phyloP scores from a whole-genome alignment of 1,139 yeast genomes.

The Magnusiomyces sp. region DNA sequence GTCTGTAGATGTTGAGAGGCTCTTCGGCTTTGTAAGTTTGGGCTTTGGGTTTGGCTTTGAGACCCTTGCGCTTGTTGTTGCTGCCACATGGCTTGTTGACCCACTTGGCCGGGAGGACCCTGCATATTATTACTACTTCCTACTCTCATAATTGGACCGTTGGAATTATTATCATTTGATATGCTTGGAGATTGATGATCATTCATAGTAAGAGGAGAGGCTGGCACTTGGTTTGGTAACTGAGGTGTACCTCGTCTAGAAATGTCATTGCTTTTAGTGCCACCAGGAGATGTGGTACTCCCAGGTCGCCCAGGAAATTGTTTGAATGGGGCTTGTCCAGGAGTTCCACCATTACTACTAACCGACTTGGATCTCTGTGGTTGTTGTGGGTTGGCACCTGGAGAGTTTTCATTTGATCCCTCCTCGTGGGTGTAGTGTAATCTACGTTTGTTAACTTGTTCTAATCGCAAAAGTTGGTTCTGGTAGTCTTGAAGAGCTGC shows the following conservation, averaged over 20 bases:
- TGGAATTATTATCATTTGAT: no score
- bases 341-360: conserved; percentile 15
- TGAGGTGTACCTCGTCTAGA: conserved; percentile 25
- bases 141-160: no score
- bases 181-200: conserved; percentile 7
- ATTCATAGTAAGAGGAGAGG: conserved; percentile 21
- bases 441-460: conserved; percentile 14
- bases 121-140: conserved; percentile 17
- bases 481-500: conserved; percentile 10
- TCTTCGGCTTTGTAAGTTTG: no score
- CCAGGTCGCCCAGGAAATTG: conserved; percentile 12
- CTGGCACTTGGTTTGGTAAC: conserved; percentile 26
- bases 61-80: no score
- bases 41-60: no score
- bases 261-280: conserved; percentile 13
- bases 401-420: neutral
- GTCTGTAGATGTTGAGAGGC: no score
- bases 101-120: no score
- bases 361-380: conserved; percentile 16
- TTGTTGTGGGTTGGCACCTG: conserved; percentile 14
- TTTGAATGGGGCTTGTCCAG: conserved; percentile 14
- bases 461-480: conserved; percentile 8
- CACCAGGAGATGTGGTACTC: conserved; percentile 20
- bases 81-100: no score
- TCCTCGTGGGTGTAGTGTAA: conserved; percentile 15